Percentiles rank a stretch among this genome's conserved stretches.
phyloP scores from a whole-genome alignment of 2,329 filamentous ascomycete genomes.

The Xylaria digitata region DNA sequence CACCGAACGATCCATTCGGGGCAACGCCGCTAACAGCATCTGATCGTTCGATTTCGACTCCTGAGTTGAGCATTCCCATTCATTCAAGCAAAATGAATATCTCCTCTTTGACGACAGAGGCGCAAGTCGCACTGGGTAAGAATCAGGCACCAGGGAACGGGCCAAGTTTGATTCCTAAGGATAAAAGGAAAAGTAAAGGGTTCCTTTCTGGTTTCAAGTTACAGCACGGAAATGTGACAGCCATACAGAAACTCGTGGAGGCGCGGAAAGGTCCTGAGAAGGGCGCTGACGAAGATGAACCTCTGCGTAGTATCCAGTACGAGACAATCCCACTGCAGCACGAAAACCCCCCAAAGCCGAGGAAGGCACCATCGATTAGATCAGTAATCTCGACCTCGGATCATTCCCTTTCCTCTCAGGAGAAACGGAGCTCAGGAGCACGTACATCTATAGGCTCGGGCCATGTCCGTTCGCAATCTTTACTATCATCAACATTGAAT shows the following conservation, averaged over 20 bases:
- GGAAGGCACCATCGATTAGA: slow-evolving; percentile 46
- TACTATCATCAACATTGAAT: slow-evolving; percentile 48
- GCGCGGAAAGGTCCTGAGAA: slow-evolving; percentile 40
- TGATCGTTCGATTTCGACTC: slow-evolving; percentile 46
- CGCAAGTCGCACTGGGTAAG: slow-evolving; percentile 40
- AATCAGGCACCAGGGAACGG: slow-evolving; percentile 25
- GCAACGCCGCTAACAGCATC: slow-evolving; percentile 45
- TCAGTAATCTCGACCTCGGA: slow-evolving; percentile 47
- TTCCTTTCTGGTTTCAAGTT: slow-evolving; percentile 48
- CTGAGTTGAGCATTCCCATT: slow-evolving; percentile 42
- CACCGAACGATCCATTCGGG: slow-evolving; percentile 42
- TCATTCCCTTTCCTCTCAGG: slow-evolving; percentile 48
- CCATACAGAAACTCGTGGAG: slow-evolving; percentile 45
- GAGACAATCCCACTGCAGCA: slow-evolving; percentile 40
- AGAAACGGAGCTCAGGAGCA: slow-evolving; percentile 41
- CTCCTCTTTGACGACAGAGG: slow-evolving; percentile 32
- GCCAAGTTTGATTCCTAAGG: slow-evolving; percentile 32
- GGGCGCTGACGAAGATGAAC: slow-evolving; percentile 31
- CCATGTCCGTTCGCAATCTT: slow-evolving; percentile 49
- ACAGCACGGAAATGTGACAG: slow-evolving; percentile 45
- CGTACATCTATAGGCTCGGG: slow-evolving; percentile 43
- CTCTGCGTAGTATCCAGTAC: slow-evolving; percentile 31
- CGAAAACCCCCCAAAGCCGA: slow-evolving; percentile 39
- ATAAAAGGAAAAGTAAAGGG: slow-evolving; percentile 47
- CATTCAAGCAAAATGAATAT: slow-evolving; percentile 39